Evolutionary conservation across 1,284 basidiomycete genomes (phyloP).

Genomic region (Apiotrichum laibachii): DNA sequence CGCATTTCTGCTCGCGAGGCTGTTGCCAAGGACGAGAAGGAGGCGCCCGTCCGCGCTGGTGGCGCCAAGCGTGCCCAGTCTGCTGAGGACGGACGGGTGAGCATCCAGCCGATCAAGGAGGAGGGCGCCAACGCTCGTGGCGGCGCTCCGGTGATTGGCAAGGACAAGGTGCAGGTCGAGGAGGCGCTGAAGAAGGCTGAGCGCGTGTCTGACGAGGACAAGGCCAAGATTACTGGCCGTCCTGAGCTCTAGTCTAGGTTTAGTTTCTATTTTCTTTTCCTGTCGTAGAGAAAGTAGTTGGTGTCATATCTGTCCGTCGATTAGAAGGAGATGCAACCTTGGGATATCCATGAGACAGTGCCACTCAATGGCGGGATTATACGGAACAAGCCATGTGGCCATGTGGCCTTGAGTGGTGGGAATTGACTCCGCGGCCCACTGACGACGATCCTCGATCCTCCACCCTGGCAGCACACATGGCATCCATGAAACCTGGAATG

Average conservation of each 20-base stretch:
- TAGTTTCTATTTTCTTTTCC: neutral
- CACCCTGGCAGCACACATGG: neutral
- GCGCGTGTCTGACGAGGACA: constrained; percentile 64
- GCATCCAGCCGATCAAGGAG: constrained; percentile 30
- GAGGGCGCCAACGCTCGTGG: constrained; percentile 18
- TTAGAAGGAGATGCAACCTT: neutral
- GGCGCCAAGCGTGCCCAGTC: neutral
- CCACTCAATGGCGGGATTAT: neutral
- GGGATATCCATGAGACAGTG: neutral
- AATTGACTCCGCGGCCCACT: neutral
- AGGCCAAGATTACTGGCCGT: neutral
- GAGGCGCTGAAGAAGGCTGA: constrained; percentile 70
- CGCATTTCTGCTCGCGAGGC: constrained; percentile 39
- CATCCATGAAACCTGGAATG: neutral
- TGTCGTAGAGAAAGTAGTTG: neutral
- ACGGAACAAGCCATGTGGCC: neutral
- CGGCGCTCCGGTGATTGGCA: constrained; percentile 36
- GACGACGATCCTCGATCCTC: neutral
- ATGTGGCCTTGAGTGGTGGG: too few species aligned
- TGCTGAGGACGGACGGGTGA: constrained; percentile 22
- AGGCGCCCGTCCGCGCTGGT: neutral
- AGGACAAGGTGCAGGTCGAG: constrained; percentile 41
- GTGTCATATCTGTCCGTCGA: neutral
- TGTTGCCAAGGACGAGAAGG: constrained; percentile 1
- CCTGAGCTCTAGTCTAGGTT: constrained; percentile 6